phyloP scores from a whole-genome alignment of 2,329 filamentous ascomycete species.

The Fusarium chuoi region DNA sequence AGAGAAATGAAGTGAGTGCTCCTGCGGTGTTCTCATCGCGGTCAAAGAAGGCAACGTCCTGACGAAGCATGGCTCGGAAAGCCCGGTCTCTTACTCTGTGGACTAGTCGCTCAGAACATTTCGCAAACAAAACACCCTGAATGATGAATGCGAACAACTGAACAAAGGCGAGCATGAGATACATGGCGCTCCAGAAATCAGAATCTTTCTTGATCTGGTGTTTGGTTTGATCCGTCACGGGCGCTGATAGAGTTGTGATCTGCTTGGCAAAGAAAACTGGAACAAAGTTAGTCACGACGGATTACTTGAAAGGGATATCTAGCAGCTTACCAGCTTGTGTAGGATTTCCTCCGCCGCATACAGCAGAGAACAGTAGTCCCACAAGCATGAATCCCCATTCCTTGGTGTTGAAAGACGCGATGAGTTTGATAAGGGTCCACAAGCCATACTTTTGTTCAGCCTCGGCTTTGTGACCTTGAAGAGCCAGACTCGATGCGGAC shows the following conservation, averaged over 20 bases:
- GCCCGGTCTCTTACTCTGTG: slow-evolving; percentile 83
- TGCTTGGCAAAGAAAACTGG: slow-evolving; percentile 89
- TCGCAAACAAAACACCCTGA: slow-evolving; percentile 81
- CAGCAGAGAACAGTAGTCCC: slow-evolving; percentile 77
- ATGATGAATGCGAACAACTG: slow-evolving; percentile 74
- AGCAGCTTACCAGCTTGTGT: slow-evolving; percentile 52
- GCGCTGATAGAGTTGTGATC: slow-evolving; percentile 74
- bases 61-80: slow-evolving; percentile 88
- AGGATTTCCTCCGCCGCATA: slow-evolving; percentile 85
- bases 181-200: slow-evolving; percentile 91
- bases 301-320: neutral
- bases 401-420: slow-evolving; percentile 79
- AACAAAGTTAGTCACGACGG: slow-evolving; percentile 48
- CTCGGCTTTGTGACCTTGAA: slow-evolving; percentile 65
- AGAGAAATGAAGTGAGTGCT: slow-evolving; percentile 87
- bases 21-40: slow-evolving; percentile 88
- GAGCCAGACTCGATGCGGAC: slow-evolving; percentile 75
- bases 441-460: slow-evolving; percentile 71
- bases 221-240: slow-evolving; percentile 61
- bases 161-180: slow-evolving; percentile 81
- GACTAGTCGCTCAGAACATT: slow-evolving; percentile 86
- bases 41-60: slow-evolving; percentile 94
- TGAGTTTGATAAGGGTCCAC: slow-evolving; percentile 81
- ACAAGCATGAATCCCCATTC: slow-evolving; percentile 79
- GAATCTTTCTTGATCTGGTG: slow-evolving; percentile 72